Conservation (phyloP, 2,329 filamentous ascomycete genomes). For the Sporothrix inflata region DNA sequence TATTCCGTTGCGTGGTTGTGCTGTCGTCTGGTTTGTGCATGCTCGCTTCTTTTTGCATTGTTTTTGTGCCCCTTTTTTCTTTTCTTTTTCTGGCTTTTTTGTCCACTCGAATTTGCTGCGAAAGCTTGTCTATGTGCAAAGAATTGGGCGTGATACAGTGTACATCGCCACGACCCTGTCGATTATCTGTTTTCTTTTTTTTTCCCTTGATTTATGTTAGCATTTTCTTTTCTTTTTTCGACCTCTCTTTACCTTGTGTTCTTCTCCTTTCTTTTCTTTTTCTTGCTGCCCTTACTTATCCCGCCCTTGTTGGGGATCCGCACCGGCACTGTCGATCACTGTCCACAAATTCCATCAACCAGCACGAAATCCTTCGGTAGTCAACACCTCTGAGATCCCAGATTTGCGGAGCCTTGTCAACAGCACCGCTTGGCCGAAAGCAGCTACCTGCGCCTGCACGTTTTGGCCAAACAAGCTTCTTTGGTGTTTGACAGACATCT, state of each 20-base stretch:
- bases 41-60: background rate
- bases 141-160: background rate
- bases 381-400: background rate
- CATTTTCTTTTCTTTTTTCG: background rate
- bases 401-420: background rate
- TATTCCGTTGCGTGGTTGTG: background rate
- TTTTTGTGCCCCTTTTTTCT: slow-evolving; percentile 11
- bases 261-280: background rate
- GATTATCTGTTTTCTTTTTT: background rate
- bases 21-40: background rate
- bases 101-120: too few species aligned
- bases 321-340: background rate
- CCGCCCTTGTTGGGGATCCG: slow-evolving; percentile 15
- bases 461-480: slow-evolving; percentile 7
- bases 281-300: background rate
- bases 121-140: background rate
- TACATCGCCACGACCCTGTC: too few species aligned
- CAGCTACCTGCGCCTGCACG: background rate
- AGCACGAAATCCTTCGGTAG: slow-evolving; percentile 11
- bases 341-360: background rate
- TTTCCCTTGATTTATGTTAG: background rate
- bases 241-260: background rate
- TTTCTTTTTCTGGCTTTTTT: background rate
- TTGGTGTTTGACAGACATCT: background rate
- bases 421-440: background rate